Evolutionary conservation across 768 basidiomycete genomes (phyloP).

Genomic region (Pilatotrama ljubarskyi): DNA sequence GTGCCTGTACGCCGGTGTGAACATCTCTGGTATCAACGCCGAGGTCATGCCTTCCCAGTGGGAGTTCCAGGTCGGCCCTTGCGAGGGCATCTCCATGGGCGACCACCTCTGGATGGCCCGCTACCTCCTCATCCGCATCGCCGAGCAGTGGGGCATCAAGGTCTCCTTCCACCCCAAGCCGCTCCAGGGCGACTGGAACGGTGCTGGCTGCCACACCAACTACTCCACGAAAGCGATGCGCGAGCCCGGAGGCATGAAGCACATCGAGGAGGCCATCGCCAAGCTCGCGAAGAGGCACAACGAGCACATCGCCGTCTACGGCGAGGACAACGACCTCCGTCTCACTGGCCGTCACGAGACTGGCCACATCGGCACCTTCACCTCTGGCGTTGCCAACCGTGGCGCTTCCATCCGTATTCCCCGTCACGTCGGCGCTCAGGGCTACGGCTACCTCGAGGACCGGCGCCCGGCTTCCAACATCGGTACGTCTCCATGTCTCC

Average conservation of each 20-base stretch:
- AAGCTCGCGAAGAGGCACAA: conserved; percentile 89
- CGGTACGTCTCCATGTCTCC: conserved; percentile 51
- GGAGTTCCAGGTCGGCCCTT: conserved; percentile 99
- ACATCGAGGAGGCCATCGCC: conserved; percentile 90
- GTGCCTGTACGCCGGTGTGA: conserved; percentile 92
- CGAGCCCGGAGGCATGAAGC: conserved; percentile 89
- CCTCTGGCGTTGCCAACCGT: conserved; percentile 95
- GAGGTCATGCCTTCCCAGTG: conserved; percentile 99
- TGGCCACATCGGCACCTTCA: conserved; percentile 88
- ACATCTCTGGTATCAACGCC: conserved; percentile 99
- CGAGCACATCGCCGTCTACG: conserved; percentile 96
- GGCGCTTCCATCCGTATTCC: conserved; percentile 97
- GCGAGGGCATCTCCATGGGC: conserved; percentile 97
- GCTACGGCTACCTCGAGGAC: conserved; percentile 95
- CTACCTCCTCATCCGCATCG: conserved; percentile 92
- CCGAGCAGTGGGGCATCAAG: conserved; percentile 96
- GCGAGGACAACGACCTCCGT: conserved; percentile 95
- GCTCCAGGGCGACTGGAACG: conserved; percentile 97
- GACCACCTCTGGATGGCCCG: conserved; percentile 99
- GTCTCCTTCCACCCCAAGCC: conserved; percentile 99
- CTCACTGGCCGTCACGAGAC: conserved; percentile 98
- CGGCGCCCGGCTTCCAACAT: conserved; percentile 98
- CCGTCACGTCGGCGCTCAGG: conserved; percentile 87
- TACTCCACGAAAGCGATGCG: conserved; percentile 95
- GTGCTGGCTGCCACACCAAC: conserved; percentile 98